Evolutionary conservation across 208 protist species (phyloP), one percentile per base, ranked within the genome.

Genomic region (Plasmodiophora brassicae): DNA sequence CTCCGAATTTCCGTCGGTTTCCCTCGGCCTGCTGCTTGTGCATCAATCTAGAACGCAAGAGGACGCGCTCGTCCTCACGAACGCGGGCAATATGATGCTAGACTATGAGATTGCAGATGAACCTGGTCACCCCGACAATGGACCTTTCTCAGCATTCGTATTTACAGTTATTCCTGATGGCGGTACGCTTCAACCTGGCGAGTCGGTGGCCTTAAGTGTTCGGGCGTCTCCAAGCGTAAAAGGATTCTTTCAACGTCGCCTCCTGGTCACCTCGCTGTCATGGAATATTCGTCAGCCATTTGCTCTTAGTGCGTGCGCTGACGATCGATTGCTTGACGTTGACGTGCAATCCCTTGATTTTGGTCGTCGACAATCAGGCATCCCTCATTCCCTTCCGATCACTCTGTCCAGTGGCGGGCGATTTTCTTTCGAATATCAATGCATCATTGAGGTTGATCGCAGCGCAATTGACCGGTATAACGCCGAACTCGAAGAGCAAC

Each of bases 21-120:
- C 65, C n/a, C 41, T 78, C 65, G 65, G 65, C 5, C 65, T 78
- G 32, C 14, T 78, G n/a, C 65, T 38, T 14, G n/a, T 78, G 5
- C 65, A 78, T 78, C 20, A 8, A 5, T 5, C 41, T 78, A 14
- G 65, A 5, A 32, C n/a, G 5, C 10, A 78, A 44, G 65, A 78
- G 10, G 5, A 8, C 10, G 20, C 65, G 5, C 5, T 78, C 20
- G 32, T 38, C 5, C 5, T 78, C 10, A 5, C n/a, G 20, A 78
- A 78, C n/a, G 14, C 10, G 20, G 65, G 65, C 5, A 78, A 78
- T 38, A 78, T 78, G 65, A 38, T 44, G 41, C 41, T n/a, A n/a
- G 65, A 78, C n/a, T 78, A 44, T 78, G 65, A 78, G n/a, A 78
- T 78, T 38, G 65, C n/a, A 78, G 65, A 78, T 32, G 5, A 78